phyloP scores from a whole-genome alignment of 2,329 filamentous ascomycete genomes.

The Aureobasidium sp. region DNA sequence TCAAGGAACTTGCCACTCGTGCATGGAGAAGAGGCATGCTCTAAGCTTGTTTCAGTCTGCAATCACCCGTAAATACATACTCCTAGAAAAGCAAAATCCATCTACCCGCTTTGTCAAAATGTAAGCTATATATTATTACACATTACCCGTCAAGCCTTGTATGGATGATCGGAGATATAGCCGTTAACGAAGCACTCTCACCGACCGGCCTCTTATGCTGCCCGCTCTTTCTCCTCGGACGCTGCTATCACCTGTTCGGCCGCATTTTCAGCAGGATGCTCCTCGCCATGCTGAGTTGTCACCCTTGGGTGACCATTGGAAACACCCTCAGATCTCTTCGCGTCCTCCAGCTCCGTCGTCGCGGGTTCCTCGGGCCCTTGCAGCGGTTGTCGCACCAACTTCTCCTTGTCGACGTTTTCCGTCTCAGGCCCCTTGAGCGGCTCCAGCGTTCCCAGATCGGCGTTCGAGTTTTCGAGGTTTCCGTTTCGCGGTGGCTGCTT shows the following conservation, averaged over 20 bases:
- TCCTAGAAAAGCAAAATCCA: background rate
- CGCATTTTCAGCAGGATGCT: background rate
- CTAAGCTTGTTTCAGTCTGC: background rate
- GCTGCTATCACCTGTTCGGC: background rate
- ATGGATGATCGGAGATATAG: background rate
- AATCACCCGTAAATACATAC: background rate
- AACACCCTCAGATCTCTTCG: background rate
- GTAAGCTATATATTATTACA: background rate
- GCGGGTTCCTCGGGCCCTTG: background rate
- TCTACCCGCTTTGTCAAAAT: too few species aligned
- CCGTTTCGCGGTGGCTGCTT: background rate
- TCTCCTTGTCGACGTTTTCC: background rate
- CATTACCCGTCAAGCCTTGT: background rate
- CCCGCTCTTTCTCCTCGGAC: background rate
- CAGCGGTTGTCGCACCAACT: background rate
- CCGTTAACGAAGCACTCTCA: background rate
- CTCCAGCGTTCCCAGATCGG: background rate
- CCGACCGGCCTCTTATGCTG: background rate
- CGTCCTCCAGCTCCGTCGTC: background rate
- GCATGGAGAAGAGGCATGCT: constrained; percentile 90
- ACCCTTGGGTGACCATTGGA: background rate
- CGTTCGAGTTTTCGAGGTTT: constrained; percentile 7
- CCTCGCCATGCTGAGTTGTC: background rate
- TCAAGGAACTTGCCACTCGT: constrained; percentile 72
- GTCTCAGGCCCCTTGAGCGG: background rate